phyloP scores from a whole-genome alignment of 1,284 basidiomycete genomes.

The Ganoderma sp. region DNA sequence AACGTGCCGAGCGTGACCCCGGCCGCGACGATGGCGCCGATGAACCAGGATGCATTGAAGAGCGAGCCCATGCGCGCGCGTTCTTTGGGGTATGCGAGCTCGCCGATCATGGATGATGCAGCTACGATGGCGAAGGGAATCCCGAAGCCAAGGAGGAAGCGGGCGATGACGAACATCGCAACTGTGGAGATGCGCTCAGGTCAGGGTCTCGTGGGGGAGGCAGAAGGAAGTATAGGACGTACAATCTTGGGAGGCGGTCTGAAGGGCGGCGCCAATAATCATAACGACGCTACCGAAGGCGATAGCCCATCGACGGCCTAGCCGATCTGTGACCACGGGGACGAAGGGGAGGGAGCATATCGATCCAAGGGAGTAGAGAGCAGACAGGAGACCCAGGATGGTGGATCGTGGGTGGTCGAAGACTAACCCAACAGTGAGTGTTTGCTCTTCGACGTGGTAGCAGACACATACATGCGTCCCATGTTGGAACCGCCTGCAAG shows the following conservation, averaged over 20 bases:
- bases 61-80: slow-evolving; percentile 56
- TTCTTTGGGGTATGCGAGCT: slow-evolving; percentile 58
- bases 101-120: slow-evolving; percentile 57
- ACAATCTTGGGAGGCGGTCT: slow-evolving; percentile 70
- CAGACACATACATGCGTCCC: slow-evolving; percentile 54
- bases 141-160: slow-evolving; percentile 60
- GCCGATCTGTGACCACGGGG: slow-evolving; percentile 66
- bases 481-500: slow-evolving; percentile 67
- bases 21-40: slow-evolving; percentile 45
- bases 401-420: slow-evolving; percentile 56
- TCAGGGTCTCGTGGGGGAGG: background rate
- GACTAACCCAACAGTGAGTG: slow-evolving; percentile 40
- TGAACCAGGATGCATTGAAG: slow-evolving; percentile 61
- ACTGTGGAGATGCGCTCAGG: background rate
- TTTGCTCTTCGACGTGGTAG: too few relatives aligned
- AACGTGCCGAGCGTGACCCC: slow-evolving; percentile 61
- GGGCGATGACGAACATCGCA: slow-evolving; percentile 57
- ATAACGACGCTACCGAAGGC: slow-evolving; percentile 67
- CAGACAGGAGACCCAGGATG: slow-evolving; percentile 57
- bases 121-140: slow-evolving; percentile 57
- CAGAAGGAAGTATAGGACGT: slow-evolving; percentile 22
- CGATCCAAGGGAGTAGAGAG: slow-evolving; percentile 61
- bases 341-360: slow-evolving; percentile 64
- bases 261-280: slow-evolving; percentile 67
- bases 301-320: slow-evolving; percentile 65